These are phyloP conservation scores for Plasmodium blacklocki DNA, from an alignment of 169 alveolate genomes.

Conservation along the genomic window DNA sequence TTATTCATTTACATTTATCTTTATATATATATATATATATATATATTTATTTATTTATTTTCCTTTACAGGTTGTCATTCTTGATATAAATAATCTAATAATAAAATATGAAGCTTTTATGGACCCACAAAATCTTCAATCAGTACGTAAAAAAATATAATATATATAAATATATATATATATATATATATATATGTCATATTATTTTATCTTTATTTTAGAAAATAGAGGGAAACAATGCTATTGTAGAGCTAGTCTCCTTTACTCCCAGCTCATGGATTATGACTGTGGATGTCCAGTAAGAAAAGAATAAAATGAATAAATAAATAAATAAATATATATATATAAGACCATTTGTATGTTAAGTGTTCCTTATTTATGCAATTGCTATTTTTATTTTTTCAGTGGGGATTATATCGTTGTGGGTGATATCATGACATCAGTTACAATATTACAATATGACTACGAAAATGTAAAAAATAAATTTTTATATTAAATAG, in stretches of 20 bases:
- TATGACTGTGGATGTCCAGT: constrained; percentile 70
- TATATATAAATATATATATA: background rate
- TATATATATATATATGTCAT: background rate
- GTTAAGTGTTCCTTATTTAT: background rate
- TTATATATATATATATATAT: background rate
- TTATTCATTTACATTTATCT: too few relatives aligned
- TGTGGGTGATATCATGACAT: constrained; percentile 76
- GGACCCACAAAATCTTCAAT: constrained; percentile 8
- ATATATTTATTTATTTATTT: background rate
- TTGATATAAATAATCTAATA: constrained; percentile 42
- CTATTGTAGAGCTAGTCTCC: constrained; percentile 53
- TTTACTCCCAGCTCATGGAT: constrained; percentile 76
- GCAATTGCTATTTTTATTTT: background rate
- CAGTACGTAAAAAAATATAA: constrained; percentile 1
- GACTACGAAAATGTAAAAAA: constrained; percentile 50
- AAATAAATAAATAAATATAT: background rate
- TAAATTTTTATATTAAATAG: background rate
- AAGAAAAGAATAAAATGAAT: background rate
- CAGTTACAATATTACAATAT: constrained; percentile 62
- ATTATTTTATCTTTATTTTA: background rate
- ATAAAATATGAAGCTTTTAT: constrained; percentile 19
- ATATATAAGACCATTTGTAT: background rate
- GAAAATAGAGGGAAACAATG: constrained; percentile 24
- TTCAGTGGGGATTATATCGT: constrained; percentile 48
- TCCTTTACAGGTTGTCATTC: constrained; percentile 34